Evolutionary conservation across 495 filamentous ascomycete species (phyloP), one percentile per base, ranked within the genome.

Genomic region (Penicillium parvum): DNA sequence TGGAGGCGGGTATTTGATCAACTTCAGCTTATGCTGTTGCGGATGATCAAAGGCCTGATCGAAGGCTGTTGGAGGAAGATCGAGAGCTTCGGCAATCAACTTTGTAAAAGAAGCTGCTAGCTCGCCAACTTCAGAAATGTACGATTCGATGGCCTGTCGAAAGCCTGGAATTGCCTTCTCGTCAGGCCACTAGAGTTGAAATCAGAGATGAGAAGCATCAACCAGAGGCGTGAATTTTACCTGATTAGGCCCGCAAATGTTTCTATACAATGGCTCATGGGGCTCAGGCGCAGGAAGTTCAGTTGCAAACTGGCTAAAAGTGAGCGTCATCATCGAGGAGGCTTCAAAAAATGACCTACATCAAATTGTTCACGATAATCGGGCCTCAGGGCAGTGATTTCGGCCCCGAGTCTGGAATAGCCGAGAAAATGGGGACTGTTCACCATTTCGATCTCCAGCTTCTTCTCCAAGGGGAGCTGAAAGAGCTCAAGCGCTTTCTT

Each of bases 1-100:
- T 9, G 57, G 57, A 1, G 87, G 83, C 0, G 87, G 87, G 50
- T 95, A 95, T 63, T 90, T 91, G 48, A 96, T 82, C 38, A 96
- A 79, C 60, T 96, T 96, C 27, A 95, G 68, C 63, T 92, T 95
- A 65, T 95, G 88, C 63, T 94, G 83, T 66, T 92, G 84, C 42
- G 80, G 72, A 5, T 65, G 53, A 51, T 94, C 88, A 64, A 90
- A 95, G 68, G 90, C 52, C 18, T 48, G 76, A 52, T 84, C 64
- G 58, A 98, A 91, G 1, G 90, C 86, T 18, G 70, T 72, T 0
- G 77, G 47, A 0, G 82, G 79, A 0, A 98, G 74, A 18, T 79
- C 82, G 35, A 98, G 80, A 7, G 89, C 83, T 67, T 96, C 89
- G 45, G 92, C 89, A 57, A 96, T 86, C 0, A 96, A 74, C 4